Evolutionary conservation across 2,329 filamentous ascomycete species (phyloP).

Genomic region (Fusarium armeniacum): DNA sequence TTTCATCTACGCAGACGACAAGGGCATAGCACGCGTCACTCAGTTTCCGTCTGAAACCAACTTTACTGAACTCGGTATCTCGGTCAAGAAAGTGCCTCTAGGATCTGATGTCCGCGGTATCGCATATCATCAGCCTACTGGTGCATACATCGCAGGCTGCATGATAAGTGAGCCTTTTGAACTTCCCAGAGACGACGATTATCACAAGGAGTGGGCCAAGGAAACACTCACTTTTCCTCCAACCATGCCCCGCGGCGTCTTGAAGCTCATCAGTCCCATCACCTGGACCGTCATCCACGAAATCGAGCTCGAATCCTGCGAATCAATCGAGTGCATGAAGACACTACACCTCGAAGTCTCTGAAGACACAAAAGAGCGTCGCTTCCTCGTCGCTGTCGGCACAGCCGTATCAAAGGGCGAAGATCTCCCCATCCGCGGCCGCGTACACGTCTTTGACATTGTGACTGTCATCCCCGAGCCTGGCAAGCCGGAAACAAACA

Average conservation of each 20-base stretch:
- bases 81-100: slow-evolving; percentile 78
- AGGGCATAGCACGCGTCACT: slow-evolving; percentile 80
- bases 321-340: slow-evolving; percentile 85
- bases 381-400: slow-evolving; percentile 85
- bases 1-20: slow-evolving; percentile 83
- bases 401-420: slow-evolving; percentile 90
- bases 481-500: slow-evolving; percentile 85
- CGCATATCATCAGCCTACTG: slow-evolving; percentile 80
- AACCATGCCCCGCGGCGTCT: slow-evolving; percentile 75
- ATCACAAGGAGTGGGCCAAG: slow-evolving; percentile 83
- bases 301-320: slow-evolving; percentile 78
- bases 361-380: slow-evolving; percentile 89
- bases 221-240: slow-evolving; percentile 77
- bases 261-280: slow-evolving; percentile 83
- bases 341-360: slow-evolving; percentile 89
- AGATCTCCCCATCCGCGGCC: slow-evolving; percentile 86
- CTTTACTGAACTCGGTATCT: slow-evolving; percentile 81
- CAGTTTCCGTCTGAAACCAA: slow-evolving; percentile 76
- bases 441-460: slow-evolving; percentile 91
- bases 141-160: slow-evolving; percentile 82
- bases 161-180: slow-evolving; percentile 79
- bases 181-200: slow-evolving; percentile 87
- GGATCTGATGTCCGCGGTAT: slow-evolving; percentile 79
- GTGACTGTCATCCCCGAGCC: slow-evolving; percentile 93
- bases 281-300: slow-evolving; percentile 85